Conservation (phyloP, 1,284 basidiomycete species). For the Malassezia japonica region DNA sequence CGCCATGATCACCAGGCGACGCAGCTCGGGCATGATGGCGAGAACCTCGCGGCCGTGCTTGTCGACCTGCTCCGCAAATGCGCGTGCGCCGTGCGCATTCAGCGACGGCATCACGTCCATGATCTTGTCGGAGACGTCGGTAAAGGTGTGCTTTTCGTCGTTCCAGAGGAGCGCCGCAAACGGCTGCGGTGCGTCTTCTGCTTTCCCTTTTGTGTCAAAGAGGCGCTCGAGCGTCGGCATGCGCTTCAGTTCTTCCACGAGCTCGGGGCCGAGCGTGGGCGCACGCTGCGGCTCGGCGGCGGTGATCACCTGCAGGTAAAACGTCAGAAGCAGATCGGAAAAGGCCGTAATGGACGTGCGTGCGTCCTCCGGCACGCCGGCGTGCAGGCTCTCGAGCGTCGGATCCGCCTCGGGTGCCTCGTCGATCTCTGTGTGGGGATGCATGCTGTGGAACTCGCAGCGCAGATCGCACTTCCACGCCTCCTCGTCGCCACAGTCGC, state of each 20-base stretch:
- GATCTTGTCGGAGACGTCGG: conserved; percentile 57
- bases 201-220: conserved; percentile 35
- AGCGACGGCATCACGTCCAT: conserved; percentile 17
- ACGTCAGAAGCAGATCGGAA: conserved; percentile 69
- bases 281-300: conserved; percentile 69
- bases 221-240: conserved; percentile 59
- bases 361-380: conserved; percentile 53
- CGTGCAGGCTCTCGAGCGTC: conserved; percentile 8
- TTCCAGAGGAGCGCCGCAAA: conserved; percentile 86
- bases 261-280: conserved; percentile 54
- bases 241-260: conserved; percentile 56
- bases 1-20: conserved; percentile 67
- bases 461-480: conserved; percentile 41
- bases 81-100: conserved; percentile 54
- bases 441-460: conserved; percentile 35
- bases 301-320: conserved; percentile 73
- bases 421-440: conserved; percentile 1
- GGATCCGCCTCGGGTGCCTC: background rate
- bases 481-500: conserved; percentile 47
- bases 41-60: conserved; percentile 73
- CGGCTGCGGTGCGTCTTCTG: conserved; percentile 47
- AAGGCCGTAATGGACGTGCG: conserved; percentile 64
- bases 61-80: conserved; percentile 60
- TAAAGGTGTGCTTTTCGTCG: conserved; percentile 91
- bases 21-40: conserved; percentile 62